Evolutionary conservation across 2,329 filamentous ascomycete genomes (phyloP), one percentile per base, ranked within the genome.

Genomic region (Ciborinia camelliae): DNA sequence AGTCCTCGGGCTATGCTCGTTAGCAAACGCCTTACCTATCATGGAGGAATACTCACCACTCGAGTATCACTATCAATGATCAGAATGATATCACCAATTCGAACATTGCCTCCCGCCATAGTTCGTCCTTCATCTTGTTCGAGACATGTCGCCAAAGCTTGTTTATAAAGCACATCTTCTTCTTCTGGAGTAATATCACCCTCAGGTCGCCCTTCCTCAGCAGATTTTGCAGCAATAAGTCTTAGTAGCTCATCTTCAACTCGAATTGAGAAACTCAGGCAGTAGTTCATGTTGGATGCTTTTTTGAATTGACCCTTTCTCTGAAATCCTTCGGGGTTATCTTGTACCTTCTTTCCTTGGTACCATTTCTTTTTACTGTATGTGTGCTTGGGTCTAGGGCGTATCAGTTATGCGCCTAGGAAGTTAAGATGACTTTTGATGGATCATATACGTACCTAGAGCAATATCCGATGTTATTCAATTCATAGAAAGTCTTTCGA

Each of bases 281-380:
- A 87, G 71, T 86, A 90, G 75, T 90, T 91, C 88, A 91, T 90
- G 77, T 91, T 91, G 35, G 86, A 90, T 1, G 87, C 86, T 76
- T 90, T 89, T 78, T 90, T 90, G 79, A 89, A 90, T 73, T 89
- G 89, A 63, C 87, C 87, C 47, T 79, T 79, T 47, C 85, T 79
- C 23, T 82, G 67, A 70, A 84, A 86, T 23, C 77, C 79, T 50
- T 62, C 63, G 4, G 48, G 63, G 10, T 65, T 65, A 14, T 64
- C 62, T 53, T 64, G 45, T 7, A 61, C 48, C 51, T 61, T 61
- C 47, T 64, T 64, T 15, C 62, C 62, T 45, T 64, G 62, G 28
- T 60, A 64, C 62, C 62, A 64, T 37, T 65, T 65, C 50, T 62
- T 65, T 28, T 65, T 65, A 26, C 58, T 62, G 43, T 65, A 45